A percentile compares a stretch with the other conserved stretches of the same genome.
Evolutionary conservation across 441 rosid species (phyloP).

Genomic region (Eruca vesicaria): DNA sequence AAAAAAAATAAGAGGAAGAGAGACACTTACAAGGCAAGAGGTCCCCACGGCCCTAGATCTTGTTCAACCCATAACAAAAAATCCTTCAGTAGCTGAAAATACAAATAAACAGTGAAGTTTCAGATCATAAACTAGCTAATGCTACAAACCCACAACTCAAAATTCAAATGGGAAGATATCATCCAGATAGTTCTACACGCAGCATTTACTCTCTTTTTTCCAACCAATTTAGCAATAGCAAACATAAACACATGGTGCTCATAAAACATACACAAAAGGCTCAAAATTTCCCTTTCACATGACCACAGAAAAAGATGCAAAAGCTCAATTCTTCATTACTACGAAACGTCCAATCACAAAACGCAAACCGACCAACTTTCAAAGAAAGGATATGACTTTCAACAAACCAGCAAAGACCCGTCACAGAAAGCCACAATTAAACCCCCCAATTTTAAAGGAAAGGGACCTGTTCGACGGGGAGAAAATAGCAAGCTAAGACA

Average conservation of each 20-base stretch:
- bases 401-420: constrained; percentile 3
- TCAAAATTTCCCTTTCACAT: neutral
- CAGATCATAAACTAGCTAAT: constrained; percentile 9
- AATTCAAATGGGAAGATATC: neutral
- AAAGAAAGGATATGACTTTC: constrained; percentile 3
- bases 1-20: constrained; percentile 1
- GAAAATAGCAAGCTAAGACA: constrained; percentile 78
- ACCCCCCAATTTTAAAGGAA: neutral
- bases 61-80: constrained; percentile 93
- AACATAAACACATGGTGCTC: neutral
- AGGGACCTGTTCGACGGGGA: constrained; percentile 85
- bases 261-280: neutral
- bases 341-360: constrained; percentile 1
- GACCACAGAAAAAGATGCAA: neutral
- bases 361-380: neutral
- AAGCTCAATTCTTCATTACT: neutral
- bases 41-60: constrained; percentile 99
- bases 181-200: neutral
- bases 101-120: neutral
- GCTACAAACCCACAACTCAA: neutral
- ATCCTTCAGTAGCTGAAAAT: constrained; percentile 59
- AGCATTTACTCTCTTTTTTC: neutral
- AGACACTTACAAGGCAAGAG: constrained; percentile 79
- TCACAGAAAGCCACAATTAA: neutral
- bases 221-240: neutral